A percentile compares a stretch with the other conserved stretches of the same genome.
Evolutionary conservation across 805 yeast genomes (phyloP).

Genomic region (Komagataella phaffii): DNA sequence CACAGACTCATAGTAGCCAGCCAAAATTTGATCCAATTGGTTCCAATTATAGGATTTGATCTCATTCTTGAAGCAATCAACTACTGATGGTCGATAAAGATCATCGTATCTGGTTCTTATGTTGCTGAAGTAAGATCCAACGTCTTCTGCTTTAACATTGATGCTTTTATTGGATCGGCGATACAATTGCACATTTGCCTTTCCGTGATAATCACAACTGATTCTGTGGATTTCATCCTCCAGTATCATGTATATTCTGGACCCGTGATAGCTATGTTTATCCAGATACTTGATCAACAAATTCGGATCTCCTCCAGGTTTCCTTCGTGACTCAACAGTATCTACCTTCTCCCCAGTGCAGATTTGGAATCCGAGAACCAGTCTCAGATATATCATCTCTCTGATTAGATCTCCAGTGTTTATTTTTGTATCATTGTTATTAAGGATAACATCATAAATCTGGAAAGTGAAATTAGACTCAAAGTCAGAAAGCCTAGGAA

Average conservation of each 20-base stretch:
- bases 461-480: constrained; percentile 65
- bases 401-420: constrained; percentile 53
- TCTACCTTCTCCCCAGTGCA: constrained; percentile 62
- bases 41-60: constrained; percentile 73
- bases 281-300: constrained; percentile 46
- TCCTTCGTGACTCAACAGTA: constrained; percentile 47
- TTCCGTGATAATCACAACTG: constrained; percentile 56
- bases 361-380: constrained; percentile 83
- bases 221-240: constrained; percentile 82
- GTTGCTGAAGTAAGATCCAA: constrained; percentile 29
- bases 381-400: constrained; percentile 75
- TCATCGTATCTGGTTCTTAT: constrained; percentile 73
- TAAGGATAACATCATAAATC: constrained; percentile 66
- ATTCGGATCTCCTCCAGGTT: constrained; percentile 41
- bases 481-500: constrained; percentile 61
- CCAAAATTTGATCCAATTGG: constrained; percentile 77
- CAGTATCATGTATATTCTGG: constrained; percentile 61
- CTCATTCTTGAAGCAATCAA: constrained; percentile 39
- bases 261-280: constrained; percentile 28
- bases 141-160: constrained; percentile 11
- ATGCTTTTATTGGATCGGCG: constrained; percentile 15
- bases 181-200: constrained; percentile 71
- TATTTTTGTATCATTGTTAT: constrained; percentile 40
- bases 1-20: constrained; percentile 74
- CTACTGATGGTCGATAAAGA: constrained; percentile 40